Evolutionary conservation across 1,139 yeast species (phyloP).

Genomic region (Blastobotrys serpentis): DNA sequence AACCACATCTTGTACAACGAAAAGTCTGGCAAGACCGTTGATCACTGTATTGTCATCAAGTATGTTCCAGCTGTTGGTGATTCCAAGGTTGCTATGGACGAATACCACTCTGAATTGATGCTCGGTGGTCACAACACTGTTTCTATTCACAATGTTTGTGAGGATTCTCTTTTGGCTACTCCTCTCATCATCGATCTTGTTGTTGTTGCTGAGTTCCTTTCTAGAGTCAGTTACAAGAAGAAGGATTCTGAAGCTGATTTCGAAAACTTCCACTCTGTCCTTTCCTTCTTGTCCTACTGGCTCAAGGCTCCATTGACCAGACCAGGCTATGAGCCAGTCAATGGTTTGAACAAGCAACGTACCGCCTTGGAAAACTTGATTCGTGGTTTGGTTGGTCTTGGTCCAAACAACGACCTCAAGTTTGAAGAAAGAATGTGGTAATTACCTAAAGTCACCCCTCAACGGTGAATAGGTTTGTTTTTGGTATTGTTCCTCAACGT

Average conservation of each 20-base stretch:
- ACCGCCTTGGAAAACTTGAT: conserved; percentile 87
- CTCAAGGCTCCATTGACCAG: conserved; percentile 93
- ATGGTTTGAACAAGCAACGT: conserved; percentile 94
- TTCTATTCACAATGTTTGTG: conserved; percentile 92
- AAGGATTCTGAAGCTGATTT: conserved; percentile 44
- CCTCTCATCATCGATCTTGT: conserved; percentile 92
- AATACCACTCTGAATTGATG: conserved; percentile 94
- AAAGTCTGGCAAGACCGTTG: conserved; percentile 73
- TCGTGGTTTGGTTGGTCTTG: conserved; percentile 86
- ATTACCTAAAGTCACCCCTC: conserved; percentile 12
- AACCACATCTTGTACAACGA: conserved; percentile 84
- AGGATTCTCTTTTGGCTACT: conserved; percentile 91
- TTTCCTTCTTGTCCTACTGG: conserved; percentile 91
- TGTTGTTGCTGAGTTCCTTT: conserved; percentile 83
- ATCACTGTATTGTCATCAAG: conserved; percentile 94
- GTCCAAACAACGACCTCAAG: conserved; percentile 86
- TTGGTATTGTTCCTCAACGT: not conserved
- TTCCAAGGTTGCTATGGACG: conserved; percentile 98
- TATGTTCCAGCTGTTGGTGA: conserved; percentile 94
- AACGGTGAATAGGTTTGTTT: not conserved
- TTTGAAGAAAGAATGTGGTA: conserved; percentile 81
- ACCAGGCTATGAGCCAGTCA: conserved; percentile 86
- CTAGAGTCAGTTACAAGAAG: conserved; percentile 78
- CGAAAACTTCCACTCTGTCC: conserved; percentile 76
- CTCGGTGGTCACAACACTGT: conserved; percentile 96